These are phyloP conservation scores for Tricharina praecox DNA, from an alignment of 495 filamentous ascomycete species.

Conservation along the genomic window DNA sequence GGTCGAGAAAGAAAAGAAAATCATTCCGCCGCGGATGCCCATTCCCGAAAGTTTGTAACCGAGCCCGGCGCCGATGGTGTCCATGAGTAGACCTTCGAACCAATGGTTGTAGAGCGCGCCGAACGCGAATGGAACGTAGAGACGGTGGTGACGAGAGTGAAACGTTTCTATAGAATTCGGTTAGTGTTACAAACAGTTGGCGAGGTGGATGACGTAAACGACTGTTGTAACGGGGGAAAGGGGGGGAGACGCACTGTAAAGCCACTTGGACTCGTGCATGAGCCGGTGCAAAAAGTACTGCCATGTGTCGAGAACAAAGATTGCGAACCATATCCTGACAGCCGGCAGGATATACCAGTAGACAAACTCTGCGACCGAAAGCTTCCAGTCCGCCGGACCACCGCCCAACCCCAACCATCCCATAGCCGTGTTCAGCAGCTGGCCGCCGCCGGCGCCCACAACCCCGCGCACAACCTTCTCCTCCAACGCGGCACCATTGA, in stretches of 20 bases:
- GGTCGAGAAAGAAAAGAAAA: constrained; percentile 66
- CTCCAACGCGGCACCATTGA: constrained; percentile 34
- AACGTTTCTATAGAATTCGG: too few species aligned
- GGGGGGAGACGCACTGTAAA: constrained; percentile 51
- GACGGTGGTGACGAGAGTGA: constrained; percentile 84
- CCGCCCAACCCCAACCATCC: constrained; percentile 36
- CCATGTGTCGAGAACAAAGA: constrained; percentile 75
- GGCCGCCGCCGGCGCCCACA: constrained; percentile 13
- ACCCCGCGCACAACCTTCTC: constrained; percentile 17
- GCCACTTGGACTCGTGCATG: constrained; percentile 91
- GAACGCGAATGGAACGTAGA: constrained; percentile 95
- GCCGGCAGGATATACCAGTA: constrained; percentile 65
- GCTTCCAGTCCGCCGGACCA: constrained; percentile 58
- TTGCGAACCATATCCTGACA: constrained; percentile 54
- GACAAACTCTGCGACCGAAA: constrained; percentile 50
- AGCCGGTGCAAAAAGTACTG: constrained; percentile 89
- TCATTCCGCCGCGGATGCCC: constrained; percentile 61
- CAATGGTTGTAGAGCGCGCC: constrained; percentile 95
- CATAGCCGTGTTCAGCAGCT: constrained; percentile 9
- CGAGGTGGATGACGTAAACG: neutral
- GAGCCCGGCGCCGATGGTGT: constrained; percentile 69
- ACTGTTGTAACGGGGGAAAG: neutral
- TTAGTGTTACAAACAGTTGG: too few species aligned
- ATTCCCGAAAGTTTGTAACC: constrained; percentile 63
- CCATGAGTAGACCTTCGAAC: constrained; percentile 78